A percentile compares a stretch with the other conserved stretches of the same genome.
These are phyloP conservation scores for Fusarium kyushuense DNA, from an alignment of 2,329 filamentous ascomycete species.

Conservation along the genomic window DNA sequence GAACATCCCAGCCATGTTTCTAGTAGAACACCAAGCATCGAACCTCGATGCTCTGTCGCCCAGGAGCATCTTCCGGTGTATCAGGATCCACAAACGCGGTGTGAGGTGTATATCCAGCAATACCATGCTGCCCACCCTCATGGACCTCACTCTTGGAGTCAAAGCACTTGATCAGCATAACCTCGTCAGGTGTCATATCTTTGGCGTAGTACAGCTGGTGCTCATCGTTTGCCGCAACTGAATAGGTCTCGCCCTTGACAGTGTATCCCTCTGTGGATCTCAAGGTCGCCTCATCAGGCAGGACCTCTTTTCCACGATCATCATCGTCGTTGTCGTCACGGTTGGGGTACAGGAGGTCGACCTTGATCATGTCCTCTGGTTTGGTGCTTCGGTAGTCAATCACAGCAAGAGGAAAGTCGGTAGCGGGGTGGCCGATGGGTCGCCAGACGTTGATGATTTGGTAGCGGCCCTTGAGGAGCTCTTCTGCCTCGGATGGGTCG, in stretches of 20 bases:
- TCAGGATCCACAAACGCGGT: slow-evolving; percentile 45
- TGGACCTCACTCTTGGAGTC: slow-evolving; percentile 45
- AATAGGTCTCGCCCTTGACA: slow-evolving; percentile 43
- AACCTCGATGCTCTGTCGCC: slow-evolving; percentile 46
- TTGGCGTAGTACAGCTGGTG: slow-evolving; percentile 47
- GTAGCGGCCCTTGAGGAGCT: slow-evolving; percentile 54
- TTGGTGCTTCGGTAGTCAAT: slow-evolving; percentile 44
- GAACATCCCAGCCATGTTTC: rapidly evolving
- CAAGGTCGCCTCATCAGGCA: slow-evolving; percentile 27
- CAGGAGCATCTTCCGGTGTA: slow-evolving; percentile 38
- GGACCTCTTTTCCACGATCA: slow-evolving; percentile 44
- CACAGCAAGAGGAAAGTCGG: slow-evolving; percentile 43
- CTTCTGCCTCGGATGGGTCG: slow-evolving; percentile 57
- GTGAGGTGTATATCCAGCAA: slow-evolving; percentile 44
- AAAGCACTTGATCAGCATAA: slow-evolving; percentile 48
- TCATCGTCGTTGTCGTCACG: slow-evolving; percentile 39
- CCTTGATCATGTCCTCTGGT: slow-evolving; percentile 42
- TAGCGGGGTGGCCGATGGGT: slow-evolving; percentile 47
- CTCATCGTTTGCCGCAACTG: slow-evolving; percentile 33
- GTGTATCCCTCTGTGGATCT: slow-evolving; percentile 40
- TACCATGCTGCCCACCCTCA: slow-evolving; percentile 32
- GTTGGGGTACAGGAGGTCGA: slow-evolving; percentile 44
- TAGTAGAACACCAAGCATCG: slow-evolving; percentile 46
- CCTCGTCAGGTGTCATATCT: slow-evolving; percentile 47
- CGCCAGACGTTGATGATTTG: slow-evolving; percentile 66